Base-by-base conservation (phyloP, 148 eudicot genomes). In the Cornus suecica region DNA sequence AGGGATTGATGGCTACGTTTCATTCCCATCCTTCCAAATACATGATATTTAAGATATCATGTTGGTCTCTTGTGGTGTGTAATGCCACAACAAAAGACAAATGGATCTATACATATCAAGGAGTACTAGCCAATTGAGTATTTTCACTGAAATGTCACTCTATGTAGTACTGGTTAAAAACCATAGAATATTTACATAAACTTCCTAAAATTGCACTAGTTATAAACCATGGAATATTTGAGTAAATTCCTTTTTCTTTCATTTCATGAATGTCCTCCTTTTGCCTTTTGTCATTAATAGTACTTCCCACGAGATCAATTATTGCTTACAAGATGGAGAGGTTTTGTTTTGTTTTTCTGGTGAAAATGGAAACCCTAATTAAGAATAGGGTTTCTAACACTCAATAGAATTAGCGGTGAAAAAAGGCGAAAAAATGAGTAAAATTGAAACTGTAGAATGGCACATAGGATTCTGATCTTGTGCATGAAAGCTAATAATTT, bases 11-110 rank as follows among this genome's bases (percentile, higher is more conserved):
- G 60, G 54, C 73, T 58, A 66, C 69, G 13, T 23, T 76, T 74
- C 81, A 71, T 78, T 78, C 69, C 72, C 67, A 56, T 82, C 69
- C 75, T 74, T 70, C 68, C 68, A 76, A 32, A 63, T 28, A 10
- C 60, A 62, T 20, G 62, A 41, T 69, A 60, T 60, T 42, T 26
- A 58, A 41, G 68, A 70, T 61, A 69, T 29, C 10, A n/a, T 69
- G 16, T 77, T 71, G 75, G 69, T 71, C 30, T 65, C 41, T 77
- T 63, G 75, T 77, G 69, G 18, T 16, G 32, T 27, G 61, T 71
- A 65, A n/a, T 64, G 58, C 65, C 80, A 71, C 22, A 28, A 27
- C 70, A 63, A 77, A 63, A 63, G 70, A 77, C 80, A 77, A 76
- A 75, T 51, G 42, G n/a, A 67, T 71, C 48, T 51, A 62, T 31